Percentiles rank a stretch among this genome's conserved stretches.
These are phyloP conservation scores for Phytophthora foliorum DNA, from an alignment of 352 stramenopile species.

Conservation along the genomic window DNA sequence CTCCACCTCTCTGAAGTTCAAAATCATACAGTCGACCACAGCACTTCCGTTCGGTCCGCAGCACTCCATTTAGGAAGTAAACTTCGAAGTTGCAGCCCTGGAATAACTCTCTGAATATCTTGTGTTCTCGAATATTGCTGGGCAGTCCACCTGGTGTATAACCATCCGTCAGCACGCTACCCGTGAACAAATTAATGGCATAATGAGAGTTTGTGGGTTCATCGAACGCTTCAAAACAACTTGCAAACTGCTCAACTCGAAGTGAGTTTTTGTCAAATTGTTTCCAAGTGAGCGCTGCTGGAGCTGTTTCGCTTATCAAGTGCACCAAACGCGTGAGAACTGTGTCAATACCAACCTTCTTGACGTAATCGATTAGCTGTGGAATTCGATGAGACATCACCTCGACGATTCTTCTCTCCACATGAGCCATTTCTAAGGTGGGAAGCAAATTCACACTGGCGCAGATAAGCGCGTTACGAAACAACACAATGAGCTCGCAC, in stretches of 20 bases:
- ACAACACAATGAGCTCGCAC: conserved; percentile 58
- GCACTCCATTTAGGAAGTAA: conserved; percentile 35
- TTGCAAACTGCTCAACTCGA: conserved; percentile 19
- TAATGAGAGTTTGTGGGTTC: conserved; percentile 27
- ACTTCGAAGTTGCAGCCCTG: conserved; percentile 62
- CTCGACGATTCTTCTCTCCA: conserved; percentile 38
- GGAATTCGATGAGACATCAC: conserved; percentile 45
- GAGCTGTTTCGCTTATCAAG: conserved; percentile 36
- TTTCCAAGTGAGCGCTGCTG: conserved; percentile 35
- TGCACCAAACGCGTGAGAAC: conserved; percentile 37
- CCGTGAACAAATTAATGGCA: conserved; percentile 60
- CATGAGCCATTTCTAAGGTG: conserved; percentile 20
- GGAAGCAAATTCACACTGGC: conserved; percentile 33
- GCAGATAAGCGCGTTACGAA: conserved; percentile 45
- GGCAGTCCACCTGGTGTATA: conserved; percentile 51
- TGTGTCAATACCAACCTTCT: neutral
- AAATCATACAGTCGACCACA: conserved; percentile 54
- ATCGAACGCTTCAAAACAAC: conserved; percentile 45
- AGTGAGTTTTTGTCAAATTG: conserved; percentile 8
- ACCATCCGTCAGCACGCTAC: conserved; percentile 52
- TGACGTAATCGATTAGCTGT: conserved; percentile 24
- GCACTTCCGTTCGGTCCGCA: conserved; percentile 36
- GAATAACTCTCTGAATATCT: conserved; percentile 52
- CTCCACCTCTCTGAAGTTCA: conserved; percentile 14
- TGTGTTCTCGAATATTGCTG: conserved; percentile 34